Evolutionary conservation across 495 filamentous ascomycete species (phyloP), one percentile per base, ranked within the genome.

Genomic region (Terfezia claveryi): DNA sequence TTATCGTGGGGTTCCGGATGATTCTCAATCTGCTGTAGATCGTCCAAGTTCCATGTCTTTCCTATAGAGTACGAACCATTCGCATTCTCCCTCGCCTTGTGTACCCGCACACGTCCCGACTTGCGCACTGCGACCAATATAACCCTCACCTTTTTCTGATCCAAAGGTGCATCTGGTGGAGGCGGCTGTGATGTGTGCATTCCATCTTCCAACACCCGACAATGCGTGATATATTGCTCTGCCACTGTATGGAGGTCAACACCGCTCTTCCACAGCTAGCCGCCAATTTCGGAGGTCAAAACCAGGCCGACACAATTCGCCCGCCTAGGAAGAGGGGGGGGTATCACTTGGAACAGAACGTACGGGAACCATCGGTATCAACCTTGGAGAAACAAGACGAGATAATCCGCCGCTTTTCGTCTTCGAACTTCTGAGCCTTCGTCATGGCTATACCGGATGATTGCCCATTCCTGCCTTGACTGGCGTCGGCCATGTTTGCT

Each of bases 141-240:
- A 52, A 94, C 72, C 51, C 91, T 80, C 49, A 81, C 73, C 67
- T 98, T 98, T 66, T 94, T 91, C 66, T 82, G 78, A 46, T 82
- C 73, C 14, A 74, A 70, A 11, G 76, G 69, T 57, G 71, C 66
- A 8, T 79, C 75, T 23, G 77, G 77, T 12, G 83, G 83, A 1
- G 91, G 89, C 51, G 89, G 88, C n/a, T 73, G 70, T 3, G 86
- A 84, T n/a, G 91, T 88, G 65, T 83, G 81, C 16, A 76, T 73
- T 49, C 77, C 77, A 72, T 86, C 92, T 70, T 98, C 91, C 49
- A 74, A 76, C 60, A 98, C 82, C 58, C 80, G 78, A 57, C 96
- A 87, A 66, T 98, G 91, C 8, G 88, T 98, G 59, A 98, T 98
- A 71, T 98, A 98, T 52, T 87, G 94, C 69, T 98, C 91, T 56